These are phyloP conservation scores for Knufia fluminis DNA, from an alignment of 2,329 filamentous ascomycete genomes.

Conservation along the genomic window DNA sequence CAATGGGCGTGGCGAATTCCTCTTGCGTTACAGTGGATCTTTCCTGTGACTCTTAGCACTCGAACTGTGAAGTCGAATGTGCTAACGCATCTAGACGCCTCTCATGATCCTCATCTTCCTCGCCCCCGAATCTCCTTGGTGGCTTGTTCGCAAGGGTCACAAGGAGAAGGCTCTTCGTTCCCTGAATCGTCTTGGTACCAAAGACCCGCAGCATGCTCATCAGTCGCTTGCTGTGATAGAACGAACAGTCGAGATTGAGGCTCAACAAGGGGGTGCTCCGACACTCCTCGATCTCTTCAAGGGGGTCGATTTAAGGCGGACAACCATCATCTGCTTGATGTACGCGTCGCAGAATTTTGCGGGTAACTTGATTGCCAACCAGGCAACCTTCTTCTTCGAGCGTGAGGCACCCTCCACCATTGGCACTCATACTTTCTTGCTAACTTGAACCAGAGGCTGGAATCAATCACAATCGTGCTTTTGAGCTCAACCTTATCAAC, in stretches of 20 bases:
- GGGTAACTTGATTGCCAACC: constrained; percentile 4
- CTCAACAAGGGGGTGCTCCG: constrained; percentile 23
- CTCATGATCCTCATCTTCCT: constrained; percentile 45
- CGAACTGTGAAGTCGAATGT: background rate
- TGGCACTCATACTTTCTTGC: background rate
- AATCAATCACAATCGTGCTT: constrained; percentile 21
- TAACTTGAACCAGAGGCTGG: constrained; percentile 25
- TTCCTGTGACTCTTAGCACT: constrained; percentile 30
- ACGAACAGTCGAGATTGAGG: constrained; percentile 28
- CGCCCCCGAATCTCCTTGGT: constrained; percentile 47
- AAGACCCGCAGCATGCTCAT: constrained; percentile 28
- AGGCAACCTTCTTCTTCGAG: constrained; percentile 18
- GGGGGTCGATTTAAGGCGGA: constrained; percentile 27
- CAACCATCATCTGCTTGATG: constrained; percentile 27
- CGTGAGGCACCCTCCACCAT: constrained; percentile 14
- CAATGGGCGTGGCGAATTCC: constrained; percentile 40
- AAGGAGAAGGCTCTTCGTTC: constrained; percentile 38
- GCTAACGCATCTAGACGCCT: constrained; percentile 33
- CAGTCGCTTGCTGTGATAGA: constrained; percentile 29
- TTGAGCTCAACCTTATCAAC: constrained; percentile 27
- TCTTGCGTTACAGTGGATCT: constrained; percentile 51
- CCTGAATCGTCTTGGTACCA: constrained; percentile 42
- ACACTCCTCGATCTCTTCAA: constrained; percentile 27
- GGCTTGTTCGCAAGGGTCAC: constrained; percentile 43
- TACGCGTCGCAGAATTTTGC: constrained; percentile 41